Conservation (phyloP, 2,329 filamentous ascomycete genomes). For the Xylaria sp. region DNA sequence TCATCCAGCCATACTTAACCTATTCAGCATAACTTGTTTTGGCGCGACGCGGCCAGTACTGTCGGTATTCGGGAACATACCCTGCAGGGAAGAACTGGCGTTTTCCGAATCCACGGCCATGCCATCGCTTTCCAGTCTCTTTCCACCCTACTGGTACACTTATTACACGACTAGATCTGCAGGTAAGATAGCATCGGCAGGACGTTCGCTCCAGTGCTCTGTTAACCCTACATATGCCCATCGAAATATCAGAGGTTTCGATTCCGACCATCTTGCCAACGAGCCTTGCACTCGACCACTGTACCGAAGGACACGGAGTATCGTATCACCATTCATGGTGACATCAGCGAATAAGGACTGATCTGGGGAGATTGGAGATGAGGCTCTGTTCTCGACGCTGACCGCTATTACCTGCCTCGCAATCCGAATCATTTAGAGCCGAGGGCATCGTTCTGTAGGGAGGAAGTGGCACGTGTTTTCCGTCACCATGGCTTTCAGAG, state of each 20-base stretch:
- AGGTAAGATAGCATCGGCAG: slow-evolving; percentile 29
- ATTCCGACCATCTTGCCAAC: slow-evolving; percentile 9
- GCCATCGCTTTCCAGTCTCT: slow-evolving; percentile 24
- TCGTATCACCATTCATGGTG: slow-evolving; percentile 5
- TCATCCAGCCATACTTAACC: neutral
- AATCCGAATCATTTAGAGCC: slow-evolving; percentile 12
- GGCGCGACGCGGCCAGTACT: slow-evolving; percentile 11
- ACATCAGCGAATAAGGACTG: slow-evolving; percentile 1
- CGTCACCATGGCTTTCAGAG: slow-evolving; percentile 12
- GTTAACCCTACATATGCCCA: slow-evolving; percentile 19
- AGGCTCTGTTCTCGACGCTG: slow-evolving; percentile 3
- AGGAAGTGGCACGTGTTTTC: slow-evolving; percentile 8
- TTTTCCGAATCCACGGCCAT: slow-evolving; percentile 27
- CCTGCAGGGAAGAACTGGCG: slow-evolving; percentile 29
- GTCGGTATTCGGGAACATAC: slow-evolving; percentile 18
- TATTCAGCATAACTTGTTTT: slow-evolving; percentile 7
- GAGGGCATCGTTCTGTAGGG: slow-evolving; percentile 11
- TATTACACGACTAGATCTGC: slow-evolving; percentile 30
- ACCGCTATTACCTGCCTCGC: slow-evolving; percentile 1
- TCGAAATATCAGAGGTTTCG: neutral
- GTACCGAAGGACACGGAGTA: neutral
- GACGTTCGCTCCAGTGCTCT: slow-evolving; percentile 10
- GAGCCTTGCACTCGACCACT: slow-evolving; percentile 11
- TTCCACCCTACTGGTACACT: slow-evolving; percentile 8
- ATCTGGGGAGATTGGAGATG: neutral